Evolutionary conservation across 768 basidiomycete genomes (phyloP), one percentile per base, ranked within the genome.

Genomic region (Erythrobasidium yunnanense): DNA sequence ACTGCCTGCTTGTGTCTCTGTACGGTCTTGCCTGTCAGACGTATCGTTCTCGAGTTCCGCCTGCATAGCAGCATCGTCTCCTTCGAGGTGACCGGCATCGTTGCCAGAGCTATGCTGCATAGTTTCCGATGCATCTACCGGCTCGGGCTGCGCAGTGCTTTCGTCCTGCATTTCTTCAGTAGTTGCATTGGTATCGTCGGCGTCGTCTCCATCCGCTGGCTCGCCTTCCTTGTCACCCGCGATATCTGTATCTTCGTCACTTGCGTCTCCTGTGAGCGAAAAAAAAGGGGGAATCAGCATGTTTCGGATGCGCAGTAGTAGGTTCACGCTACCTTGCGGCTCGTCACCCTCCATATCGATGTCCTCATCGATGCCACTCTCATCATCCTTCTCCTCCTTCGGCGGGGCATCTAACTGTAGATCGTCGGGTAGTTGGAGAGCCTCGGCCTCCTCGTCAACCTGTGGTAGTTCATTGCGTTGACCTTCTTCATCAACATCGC

Each of bases 371-470:
- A 76, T 77, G 23, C 71, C 70, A 1, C 67, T 71, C 7, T 71
- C 73, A 23, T 73, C 66, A 27, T 74, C 70, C 15, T 74, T 71
- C 47, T 74, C 72, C 6, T 74, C 66, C 38, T 70, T 70, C 20
- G 42, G 7, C 20, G 22, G 55, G 2, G 30, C 11, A 20, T 74
- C 72, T 13, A 92, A 75, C 57, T 89, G 79, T 77, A 93, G 79
- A 68, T 90, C 84, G 33, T 96, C 92, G 0, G 93, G 93, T 8
- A 97, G 80, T 72, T 97, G 87, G 47, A 97, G 81, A 3, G 84
- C 85, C 55, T 93, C 81, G 1, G 85, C 85, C 67, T 95, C 88
- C 23, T 81, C 85, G 49, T 90, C 76, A 66, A 84, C 80, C 20
- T 90, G 83, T 65, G 92, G 85, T 77, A 90, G 80, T 11, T 86